phyloP scores from a whole-genome alignment of 2,329 filamentous ascomycete species.

The Alternaria sp. region DNA sequence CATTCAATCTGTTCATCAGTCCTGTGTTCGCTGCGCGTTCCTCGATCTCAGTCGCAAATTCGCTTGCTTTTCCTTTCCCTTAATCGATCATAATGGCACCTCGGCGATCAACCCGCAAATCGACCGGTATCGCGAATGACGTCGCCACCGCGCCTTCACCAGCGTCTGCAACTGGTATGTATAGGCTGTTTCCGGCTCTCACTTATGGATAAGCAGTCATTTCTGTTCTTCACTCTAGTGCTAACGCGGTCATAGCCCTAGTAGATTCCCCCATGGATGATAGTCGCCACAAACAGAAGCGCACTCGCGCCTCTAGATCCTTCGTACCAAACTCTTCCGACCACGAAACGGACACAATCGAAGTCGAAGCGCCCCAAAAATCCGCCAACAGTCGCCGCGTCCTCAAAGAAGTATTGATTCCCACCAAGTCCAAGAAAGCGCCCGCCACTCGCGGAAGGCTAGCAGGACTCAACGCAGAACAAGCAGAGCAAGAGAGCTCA shows the following conservation, averaged over 20 bases:
- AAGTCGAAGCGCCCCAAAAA: conserved; percentile 16
- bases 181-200: background rate
- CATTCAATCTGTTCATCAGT: background rate
- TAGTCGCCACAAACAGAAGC: conserved; percentile 26
- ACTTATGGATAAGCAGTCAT: background rate
- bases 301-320: conserved; percentile 34
- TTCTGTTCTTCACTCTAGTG: background rate
- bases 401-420: conserved; percentile 47
- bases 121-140: conserved; percentile 19
- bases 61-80: conserved; percentile 5
- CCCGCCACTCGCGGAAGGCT: conserved; percentile 20
- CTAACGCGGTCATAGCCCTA: conserved; percentile 16
- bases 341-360: conserved; percentile 32
- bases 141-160: conserved; percentile 13
- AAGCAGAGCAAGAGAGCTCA: conserved; percentile 35
- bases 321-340: conserved; percentile 48
- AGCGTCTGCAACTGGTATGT: conserved; percentile 15
- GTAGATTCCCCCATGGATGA: conserved; percentile 12
- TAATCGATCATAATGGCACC: conserved; percentile 29
- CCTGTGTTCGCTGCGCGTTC: background rate
- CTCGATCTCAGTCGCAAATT: background rate
- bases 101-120: conserved; percentile 39
- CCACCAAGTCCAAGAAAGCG: conserved; percentile 31
- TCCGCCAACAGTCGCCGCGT: conserved; percentile 29
- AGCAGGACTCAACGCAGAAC: conserved; percentile 18